Evolutionary conservation across 2,329 filamentous ascomycete genomes (phyloP), one percentile per base, ranked within the genome.

Genomic region (Cytospora piceae): DNA sequence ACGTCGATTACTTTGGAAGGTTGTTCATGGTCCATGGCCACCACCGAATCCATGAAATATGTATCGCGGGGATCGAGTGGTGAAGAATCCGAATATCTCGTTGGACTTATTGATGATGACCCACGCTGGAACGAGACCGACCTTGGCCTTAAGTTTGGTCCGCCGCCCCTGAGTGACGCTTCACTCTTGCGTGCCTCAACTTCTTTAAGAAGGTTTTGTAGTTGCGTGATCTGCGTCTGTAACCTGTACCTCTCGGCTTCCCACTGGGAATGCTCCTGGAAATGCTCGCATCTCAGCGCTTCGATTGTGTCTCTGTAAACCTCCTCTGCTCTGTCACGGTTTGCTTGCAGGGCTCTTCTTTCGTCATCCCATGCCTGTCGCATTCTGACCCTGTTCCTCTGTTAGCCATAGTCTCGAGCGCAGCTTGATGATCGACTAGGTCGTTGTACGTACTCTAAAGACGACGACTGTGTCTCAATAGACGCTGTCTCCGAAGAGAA

Each of bases 341-440:
- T 84, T 8, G 82, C 82, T 70, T 86, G 83, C 64, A 86, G 76
- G 64, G 85, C 80, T 58, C 79, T 81, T 39, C 83, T 80, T 71
- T 86, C 83, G 12, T 81, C 80, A 70, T 83, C 82, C 82, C 83
- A 85, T 24, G 80, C 82, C 65, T 83, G 82, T 29, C 80, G 75
- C 51, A 81, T 80, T 32, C 77, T 70, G 37, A 74, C 71, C 52
- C 66, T 68, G 22, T 29, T 20, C 17, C 4, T 3, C 20, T 3
- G 52, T 68, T 51, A 66, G 59, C 63, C 56, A 14, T 9, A 42
- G 17, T 20, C 17, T 22, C 46, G 20, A 57, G 15, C 31, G 11
- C 15, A 22, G n/a, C 39, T 11, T 14, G 37, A 14, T 32, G n/a
- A 17, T 49, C 12, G 17, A 15, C 20, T 11, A 42, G 1, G 24